These are phyloP conservation scores for Cladosporium sp. DNA, from an alignment of 2,329 filamentous ascomycete genomes.

Conservation along the genomic window DNA sequence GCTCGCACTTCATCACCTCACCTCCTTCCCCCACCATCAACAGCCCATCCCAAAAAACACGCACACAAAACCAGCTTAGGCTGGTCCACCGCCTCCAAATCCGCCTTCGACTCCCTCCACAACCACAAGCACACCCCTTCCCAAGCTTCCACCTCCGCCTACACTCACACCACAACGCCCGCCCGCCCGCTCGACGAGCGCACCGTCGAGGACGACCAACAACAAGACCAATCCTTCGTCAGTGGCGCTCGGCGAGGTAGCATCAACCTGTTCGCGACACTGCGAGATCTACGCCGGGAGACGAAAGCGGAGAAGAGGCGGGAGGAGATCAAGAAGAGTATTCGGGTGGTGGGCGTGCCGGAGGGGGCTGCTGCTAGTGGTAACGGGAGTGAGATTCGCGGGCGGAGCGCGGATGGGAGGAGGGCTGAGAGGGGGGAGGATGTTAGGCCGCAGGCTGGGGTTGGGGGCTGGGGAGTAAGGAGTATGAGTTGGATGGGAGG, in stretches of 20 bases:
- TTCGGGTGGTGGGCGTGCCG: slow-evolving; percentile 31
- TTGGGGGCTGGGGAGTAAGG: background rate
- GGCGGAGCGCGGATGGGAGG: slow-evolving; percentile 11
- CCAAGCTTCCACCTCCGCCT: background rate
- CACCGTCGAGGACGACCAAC: background rate
- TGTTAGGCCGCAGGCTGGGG: background rate
- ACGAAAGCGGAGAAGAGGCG: slow-evolving; percentile 34
- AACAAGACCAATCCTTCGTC: background rate
- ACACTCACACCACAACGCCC: slow-evolving; percentile 25
- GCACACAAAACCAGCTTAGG: slow-evolving; percentile 25
- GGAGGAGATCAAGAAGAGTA: slow-evolving; percentile 38
- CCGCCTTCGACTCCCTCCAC: slow-evolving; percentile 25
- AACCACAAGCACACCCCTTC: slow-evolving; percentile 2
- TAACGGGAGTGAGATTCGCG: background rate
- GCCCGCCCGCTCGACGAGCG: slow-evolving; percentile 29
- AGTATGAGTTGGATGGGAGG: slow-evolving; percentile 19
- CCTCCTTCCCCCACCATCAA: background rate
- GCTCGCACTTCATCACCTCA: slow-evolving; percentile 7
- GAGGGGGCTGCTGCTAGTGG: background rate
- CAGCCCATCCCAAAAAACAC: slow-evolving; percentile 3
- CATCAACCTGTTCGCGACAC: slow-evolving; percentile 7
- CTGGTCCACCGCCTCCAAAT: slow-evolving; percentile 31
- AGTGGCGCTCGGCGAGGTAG: slow-evolving; percentile 1
- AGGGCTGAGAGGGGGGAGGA: background rate
- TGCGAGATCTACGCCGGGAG: slow-evolving; percentile 23